These are phyloP conservation scores for Musa acuminata DNA, from an alignment of 176 grass and related monocot genomes.

Conservation along the genomic window DNA sequence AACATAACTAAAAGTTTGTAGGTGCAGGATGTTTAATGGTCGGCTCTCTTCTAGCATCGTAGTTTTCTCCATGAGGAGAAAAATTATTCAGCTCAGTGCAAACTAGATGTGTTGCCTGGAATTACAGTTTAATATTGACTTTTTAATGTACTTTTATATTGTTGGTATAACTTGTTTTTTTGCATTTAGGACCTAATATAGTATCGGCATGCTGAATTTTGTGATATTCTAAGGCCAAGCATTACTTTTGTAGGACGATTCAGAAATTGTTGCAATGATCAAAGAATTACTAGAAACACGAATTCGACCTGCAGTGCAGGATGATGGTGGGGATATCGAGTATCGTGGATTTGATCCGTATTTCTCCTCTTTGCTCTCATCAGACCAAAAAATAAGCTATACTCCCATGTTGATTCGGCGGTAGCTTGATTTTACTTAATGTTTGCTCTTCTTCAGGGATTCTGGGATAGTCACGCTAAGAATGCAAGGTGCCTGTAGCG, in stretches of 20 bases:
- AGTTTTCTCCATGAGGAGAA: neutral
- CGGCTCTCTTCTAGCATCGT: neutral
- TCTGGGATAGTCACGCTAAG: conserved; percentile 75
- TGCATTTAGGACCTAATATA: neutral
- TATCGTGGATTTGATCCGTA: conserved; percentile 83
- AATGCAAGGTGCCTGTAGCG: conserved; percentile 98
- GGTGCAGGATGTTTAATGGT: neutral
- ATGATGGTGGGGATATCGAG: conserved; percentile 98
- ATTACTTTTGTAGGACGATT: conserved; percentile 62
- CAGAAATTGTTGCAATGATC: conserved; percentile 99
- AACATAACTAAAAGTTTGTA: neutral
- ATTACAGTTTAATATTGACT: too few species aligned
- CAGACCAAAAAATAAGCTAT: neutral
- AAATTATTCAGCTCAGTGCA: too few species aligned
- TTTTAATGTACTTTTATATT: neutral
- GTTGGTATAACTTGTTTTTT: neutral
- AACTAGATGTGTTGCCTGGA: too few species aligned
- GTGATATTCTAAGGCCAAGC: neutral
- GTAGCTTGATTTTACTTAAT: conserved; percentile 7
- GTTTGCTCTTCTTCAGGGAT: conserved; percentile 45
- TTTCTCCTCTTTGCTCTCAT: neutral
- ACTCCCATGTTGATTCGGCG: neutral
- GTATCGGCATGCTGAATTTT: neutral
- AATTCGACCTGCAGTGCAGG: conserved; percentile 89
- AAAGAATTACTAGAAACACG: conserved; percentile 93